Percentiles rank a stretch among this genome's conserved stretches.
phyloP scores from a whole-genome alignment of 139 green algal species.

The Haematococcus sp. region DNA sequence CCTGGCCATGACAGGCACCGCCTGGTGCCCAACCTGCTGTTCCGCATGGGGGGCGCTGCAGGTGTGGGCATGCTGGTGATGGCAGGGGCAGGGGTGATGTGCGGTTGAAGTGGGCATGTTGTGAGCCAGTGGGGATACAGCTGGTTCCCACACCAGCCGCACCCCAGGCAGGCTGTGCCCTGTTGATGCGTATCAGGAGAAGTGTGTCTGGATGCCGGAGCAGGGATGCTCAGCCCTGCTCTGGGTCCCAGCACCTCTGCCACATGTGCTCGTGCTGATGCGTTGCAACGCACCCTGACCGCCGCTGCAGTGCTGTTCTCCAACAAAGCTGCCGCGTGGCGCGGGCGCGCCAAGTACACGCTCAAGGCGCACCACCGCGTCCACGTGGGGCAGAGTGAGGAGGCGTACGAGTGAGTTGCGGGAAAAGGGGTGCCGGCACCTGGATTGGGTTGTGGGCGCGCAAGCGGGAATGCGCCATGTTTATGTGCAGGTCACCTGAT shows the following conservation, averaged over 20 bases:
- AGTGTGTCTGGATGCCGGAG: too few species aligned
- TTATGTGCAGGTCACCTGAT: too few species aligned
- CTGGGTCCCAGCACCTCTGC: too few species aligned
- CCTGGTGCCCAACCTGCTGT: slow-evolving; percentile 55
- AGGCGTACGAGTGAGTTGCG: slow-evolving; percentile 29
- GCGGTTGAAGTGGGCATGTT: not conserved
- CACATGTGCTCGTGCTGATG: too few species aligned
- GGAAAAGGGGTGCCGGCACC: not conserved
- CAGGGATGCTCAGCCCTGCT: too few species aligned
- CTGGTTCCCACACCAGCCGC: too few species aligned
- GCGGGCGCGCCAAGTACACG: slow-evolving; percentile 35
- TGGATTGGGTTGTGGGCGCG: too few species aligned
- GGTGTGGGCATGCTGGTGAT: not conserved
- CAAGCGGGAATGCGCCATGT: too few species aligned
- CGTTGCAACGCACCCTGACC: too few species aligned
- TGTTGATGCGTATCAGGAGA: not conserved
- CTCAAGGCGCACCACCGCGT: slow-evolving; percentile 33
- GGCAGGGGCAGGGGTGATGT: not conserved
- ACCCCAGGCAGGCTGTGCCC: not conserved
- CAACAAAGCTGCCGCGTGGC: slow-evolving; percentile 30
- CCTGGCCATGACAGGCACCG: slow-evolving; percentile 46
- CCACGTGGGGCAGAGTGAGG: slow-evolving; percentile 28
- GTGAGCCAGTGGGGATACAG: too few species aligned
- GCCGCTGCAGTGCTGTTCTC: slow-evolving; percentile 44
- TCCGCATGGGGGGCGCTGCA: slow-evolving; percentile 53